Evolutionary conservation across 305 asterid genomes (phyloP), one percentile per base, ranked within the genome.

Genomic region (Salvia sclarea): DNA sequence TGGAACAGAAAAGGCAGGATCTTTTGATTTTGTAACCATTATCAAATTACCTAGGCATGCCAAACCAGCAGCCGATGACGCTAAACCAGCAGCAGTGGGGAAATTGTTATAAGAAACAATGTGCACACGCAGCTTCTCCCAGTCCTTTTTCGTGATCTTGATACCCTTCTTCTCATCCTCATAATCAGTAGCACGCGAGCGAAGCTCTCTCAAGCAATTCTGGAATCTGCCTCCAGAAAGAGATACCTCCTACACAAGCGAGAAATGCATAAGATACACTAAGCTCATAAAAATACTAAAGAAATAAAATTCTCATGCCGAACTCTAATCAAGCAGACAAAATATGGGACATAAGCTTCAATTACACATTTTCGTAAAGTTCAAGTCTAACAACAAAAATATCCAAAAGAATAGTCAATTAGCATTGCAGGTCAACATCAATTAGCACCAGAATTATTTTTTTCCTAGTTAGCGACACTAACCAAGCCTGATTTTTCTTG

Each of bases 41-140:
- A 35, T 53, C n/a, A 48, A 33, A 45, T 75, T 89, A 94, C 99
- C 99, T 4, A 94, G 88, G 84, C 99, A 94, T 22, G 97, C 99
- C 68, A 94, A 86, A 64, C 97, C 99, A 73, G 97, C 96, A 81
- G 98, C 98, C 1, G 98, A 93, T 76, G 97, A 93, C 24, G 98
- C 98, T 88, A 93, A 81, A 41, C 97, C 98, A 75, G 99, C 99
- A 67, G 99, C 99, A 63, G 99, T 93, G 20, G 96, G 96, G 68
- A 93, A 93, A 79, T 93, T 93, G 78, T 93, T 93, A 74, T 84
- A 88, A 25, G 98, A 93, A 78, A 86, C 97, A 80, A 93, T 53
- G 70, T 90, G 98, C 24, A 93, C 65, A 61, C 85, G 93, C 76
- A 94, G 76, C 68, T 87, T 87, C 80, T 91, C 90, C 99, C 96